Percentiles rank a stretch among this genome's conserved stretches.
phyloP scores from a whole-genome alignment of 306 rosid species.

The Astragalus membranaceus region DNA sequence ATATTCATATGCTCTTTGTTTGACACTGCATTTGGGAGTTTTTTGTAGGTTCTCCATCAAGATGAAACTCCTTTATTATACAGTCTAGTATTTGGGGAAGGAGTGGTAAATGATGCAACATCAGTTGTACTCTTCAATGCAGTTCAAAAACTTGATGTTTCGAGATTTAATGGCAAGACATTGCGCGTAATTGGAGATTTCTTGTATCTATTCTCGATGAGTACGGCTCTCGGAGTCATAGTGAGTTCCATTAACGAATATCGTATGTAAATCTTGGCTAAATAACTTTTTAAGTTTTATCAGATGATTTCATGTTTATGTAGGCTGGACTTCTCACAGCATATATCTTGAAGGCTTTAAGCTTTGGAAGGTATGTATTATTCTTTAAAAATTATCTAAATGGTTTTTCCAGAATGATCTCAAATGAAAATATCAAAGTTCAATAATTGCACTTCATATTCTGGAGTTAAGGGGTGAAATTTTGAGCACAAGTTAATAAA shows the following conservation, averaged over 20 bases:
- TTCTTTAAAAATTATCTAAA: background rate
- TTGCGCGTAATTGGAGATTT: conserved; percentile 55
- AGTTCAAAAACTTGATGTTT: conserved; percentile 68
- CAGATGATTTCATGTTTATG: background rate
- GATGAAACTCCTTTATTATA: conserved; percentile 83
- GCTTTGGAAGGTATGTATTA: conserved; percentile 58
- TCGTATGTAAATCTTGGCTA: background rate
- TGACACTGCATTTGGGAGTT: background rate
- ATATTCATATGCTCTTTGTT: background rate
- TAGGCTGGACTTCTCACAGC: conserved; percentile 82
- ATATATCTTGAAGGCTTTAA: conserved; percentile 56
- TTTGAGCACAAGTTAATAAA: background rate
- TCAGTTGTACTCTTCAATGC: conserved; percentile 90
- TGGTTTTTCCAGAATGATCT: background rate
- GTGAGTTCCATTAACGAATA: conserved; percentile 38
- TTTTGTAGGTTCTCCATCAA: conserved; percentile 72
- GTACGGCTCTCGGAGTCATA: conserved; percentile 67
- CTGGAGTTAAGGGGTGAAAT: background rate
- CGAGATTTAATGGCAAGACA: conserved; percentile 21
- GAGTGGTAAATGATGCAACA: conserved; percentile 93
- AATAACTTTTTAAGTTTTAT: background rate
- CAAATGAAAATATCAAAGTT: background rate
- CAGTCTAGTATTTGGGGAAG: conserved; percentile 96
- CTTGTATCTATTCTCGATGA: conserved; percentile 64
- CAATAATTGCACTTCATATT: background rate